phyloP scores from a whole-genome alignment of 2,329 filamentous ascomycete species.

The Nakataea oryzae region DNA sequence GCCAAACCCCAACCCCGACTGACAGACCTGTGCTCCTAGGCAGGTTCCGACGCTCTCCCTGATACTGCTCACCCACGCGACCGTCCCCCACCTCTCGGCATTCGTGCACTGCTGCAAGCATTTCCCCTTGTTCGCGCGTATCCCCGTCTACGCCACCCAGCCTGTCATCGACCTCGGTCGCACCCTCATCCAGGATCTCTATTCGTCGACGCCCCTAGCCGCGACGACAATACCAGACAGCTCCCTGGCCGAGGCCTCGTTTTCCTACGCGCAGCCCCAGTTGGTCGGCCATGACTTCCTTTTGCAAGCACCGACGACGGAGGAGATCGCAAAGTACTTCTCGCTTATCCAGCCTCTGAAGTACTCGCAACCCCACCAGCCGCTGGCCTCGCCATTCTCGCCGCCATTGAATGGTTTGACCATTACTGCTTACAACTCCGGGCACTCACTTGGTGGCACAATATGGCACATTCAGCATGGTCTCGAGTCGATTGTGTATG shows the following conservation, averaged over 20 bases:
- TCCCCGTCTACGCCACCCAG: constrained; percentile 88
- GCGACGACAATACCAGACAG: constrained; percentile 69
- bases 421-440: constrained; percentile 93
- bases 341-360: constrained; percentile 84
- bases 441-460: constrained; percentile 89
- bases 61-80: constrained; percentile 90
- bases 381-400: constrained; percentile 75
- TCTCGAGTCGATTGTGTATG: constrained; percentile 93
- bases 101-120: constrained; percentile 97
- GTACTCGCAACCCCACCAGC: constrained; percentile 93
- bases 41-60: constrained; percentile 87
- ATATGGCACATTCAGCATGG: constrained; percentile 99
- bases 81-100: constrained; percentile 80
- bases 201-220: constrained; percentile 79
- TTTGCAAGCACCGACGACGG: constrained; percentile 61
- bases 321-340: constrained; percentile 91
- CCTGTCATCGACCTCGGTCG: constrained; percentile 90
- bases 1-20: background rate
- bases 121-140: constrained; percentile 80
- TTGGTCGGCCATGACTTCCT: constrained; percentile 46
- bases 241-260: constrained; percentile 57
- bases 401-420: constrained; percentile 84
- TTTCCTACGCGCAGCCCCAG: constrained; percentile 40
- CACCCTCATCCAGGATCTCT: constrained; percentile 83
- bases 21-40: constrained; percentile 33